Percentiles rank a stretch among this genome's conserved stretches.
These are phyloP conservation scores for Hemileccinum impolitum DNA, from an alignment of 768 basidiomycete species.

Conservation along the genomic window DNA sequence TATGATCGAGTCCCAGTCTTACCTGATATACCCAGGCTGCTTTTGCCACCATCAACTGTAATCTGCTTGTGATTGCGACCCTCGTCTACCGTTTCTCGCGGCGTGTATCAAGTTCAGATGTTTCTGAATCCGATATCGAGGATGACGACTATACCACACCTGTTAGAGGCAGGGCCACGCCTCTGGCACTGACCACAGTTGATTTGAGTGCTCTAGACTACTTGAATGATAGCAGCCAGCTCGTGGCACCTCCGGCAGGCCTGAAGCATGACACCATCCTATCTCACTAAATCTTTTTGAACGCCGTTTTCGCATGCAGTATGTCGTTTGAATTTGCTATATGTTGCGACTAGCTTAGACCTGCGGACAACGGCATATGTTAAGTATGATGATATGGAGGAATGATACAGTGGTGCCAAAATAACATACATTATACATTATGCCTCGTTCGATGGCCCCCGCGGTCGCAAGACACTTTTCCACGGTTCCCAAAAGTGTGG, in stretches of 20 bases:
- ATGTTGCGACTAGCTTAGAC: too few relatives aligned
- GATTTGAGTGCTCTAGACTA: conserved; percentile 1
- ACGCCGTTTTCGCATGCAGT: background rate
- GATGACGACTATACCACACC: conserved; percentile 12
- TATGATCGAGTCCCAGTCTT: background rate
- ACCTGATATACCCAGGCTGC: conserved; percentile 10
- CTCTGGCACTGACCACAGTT: conserved; percentile 13
- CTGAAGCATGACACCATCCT: background rate
- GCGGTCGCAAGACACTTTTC: conserved; percentile 67
- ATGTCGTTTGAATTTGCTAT: background rate
- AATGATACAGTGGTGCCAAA: background rate
- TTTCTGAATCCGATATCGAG: background rate
- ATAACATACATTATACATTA: conserved; percentile 5
- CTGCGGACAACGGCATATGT: background rate
- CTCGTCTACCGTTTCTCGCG: conserved; percentile 14
- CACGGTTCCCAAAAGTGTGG: conserved; percentile 78
- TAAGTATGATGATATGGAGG: background rate
- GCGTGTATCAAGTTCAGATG: background rate
- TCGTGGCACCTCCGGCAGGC: background rate
- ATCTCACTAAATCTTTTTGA: background rate
- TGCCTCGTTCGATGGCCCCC: background rate
- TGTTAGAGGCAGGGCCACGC: background rate
- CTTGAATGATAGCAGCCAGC: background rate
- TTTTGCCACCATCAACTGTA: conserved; percentile 16
- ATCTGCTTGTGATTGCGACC: conserved; percentile 19